A percentile compares a stretch with the other conserved stretches of the same genome.
Evolutionary conservation across 2,329 filamentous ascomycete genomes (phyloP).

Genomic region (Epichloe sibirici): DNA sequence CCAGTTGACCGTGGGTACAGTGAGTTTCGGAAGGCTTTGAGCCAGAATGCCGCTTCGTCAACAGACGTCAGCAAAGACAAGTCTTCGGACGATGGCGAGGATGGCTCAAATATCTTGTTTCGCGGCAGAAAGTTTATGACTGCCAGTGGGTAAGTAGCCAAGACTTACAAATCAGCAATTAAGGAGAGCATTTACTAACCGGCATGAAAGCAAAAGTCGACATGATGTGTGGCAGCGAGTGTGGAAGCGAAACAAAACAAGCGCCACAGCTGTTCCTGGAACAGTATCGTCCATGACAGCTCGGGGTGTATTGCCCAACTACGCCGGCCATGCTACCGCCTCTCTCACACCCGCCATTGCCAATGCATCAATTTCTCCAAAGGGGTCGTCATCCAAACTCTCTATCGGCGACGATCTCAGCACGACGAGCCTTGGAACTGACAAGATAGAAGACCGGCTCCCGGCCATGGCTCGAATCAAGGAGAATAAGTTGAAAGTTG

Average conservation of each 20-base stretch:
- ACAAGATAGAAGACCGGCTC: conserved; percentile 33
- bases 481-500: conserved; percentile 3
- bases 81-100: conserved; percentile 20
- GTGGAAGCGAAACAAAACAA: conserved; percentile 39
- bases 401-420: conserved; percentile 12
- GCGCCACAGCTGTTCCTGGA: conserved; percentile 31
- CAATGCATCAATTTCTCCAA: conserved; percentile 23
- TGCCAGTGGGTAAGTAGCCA: conserved; percentile 18
- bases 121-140: conserved; percentile 21
- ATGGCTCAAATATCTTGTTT: conserved; percentile 24
- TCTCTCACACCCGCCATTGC: conserved; percentile 33
- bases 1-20: conserved; percentile 15
- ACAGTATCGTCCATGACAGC: conserved; percentile 41
- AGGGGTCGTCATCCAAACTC: conserved; percentile 16
- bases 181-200: neutral
- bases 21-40: conserved; percentile 16
- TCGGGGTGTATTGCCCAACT: conserved; percentile 42
- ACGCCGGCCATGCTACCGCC: conserved; percentile 38
- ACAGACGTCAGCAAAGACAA: conserved; percentile 11
- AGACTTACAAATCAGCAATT: neutral
- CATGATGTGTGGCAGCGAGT: conserved; percentile 37
- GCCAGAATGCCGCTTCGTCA: conserved; percentile 1
- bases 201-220: conserved; percentile 22
- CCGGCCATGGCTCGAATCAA: conserved; percentile 15
- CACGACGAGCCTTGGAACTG: conserved; percentile 13